These are phyloP conservation scores for Neurospora discreta DNA, from an alignment of 495 filamentous ascomycete genomes.

Conservation along the genomic window DNA sequence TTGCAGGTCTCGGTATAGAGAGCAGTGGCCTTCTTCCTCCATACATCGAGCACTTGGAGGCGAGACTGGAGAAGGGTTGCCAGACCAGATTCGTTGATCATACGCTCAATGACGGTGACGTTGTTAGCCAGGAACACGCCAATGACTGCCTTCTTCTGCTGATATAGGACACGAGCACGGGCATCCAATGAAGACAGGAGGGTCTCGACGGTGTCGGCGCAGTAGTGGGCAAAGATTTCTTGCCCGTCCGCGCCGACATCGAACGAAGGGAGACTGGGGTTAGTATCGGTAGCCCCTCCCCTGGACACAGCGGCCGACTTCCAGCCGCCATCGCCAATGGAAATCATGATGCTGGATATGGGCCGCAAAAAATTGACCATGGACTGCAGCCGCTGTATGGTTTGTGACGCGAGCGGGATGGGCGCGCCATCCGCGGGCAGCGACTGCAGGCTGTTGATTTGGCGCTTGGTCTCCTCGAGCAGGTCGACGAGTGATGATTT, in stretches of 20 bases:
- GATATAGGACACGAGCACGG: slow-evolving; percentile 61
- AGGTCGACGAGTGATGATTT: slow-evolving; percentile 76
- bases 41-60: slow-evolving; percentile 59
- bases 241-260: slow-evolving; percentile 85
- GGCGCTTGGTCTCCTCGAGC: slow-evolving; percentile 74
- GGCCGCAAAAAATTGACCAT: slow-evolving; percentile 83
- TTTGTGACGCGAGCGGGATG: slow-evolving; percentile 66
- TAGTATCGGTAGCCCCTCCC: slow-evolving; percentile 47
- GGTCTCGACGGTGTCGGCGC: slow-evolving; percentile 70
- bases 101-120: slow-evolving; percentile 72
- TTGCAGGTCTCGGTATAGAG: slow-evolving; percentile 84
- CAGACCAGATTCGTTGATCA: slow-evolving; percentile 74
- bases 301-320: slow-evolving; percentile 35
- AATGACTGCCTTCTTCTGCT: slow-evolving; percentile 56
- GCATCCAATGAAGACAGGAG: slow-evolving; percentile 68
- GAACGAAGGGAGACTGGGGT: slow-evolving; percentile 61
- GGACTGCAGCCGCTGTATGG: slow-evolving; percentile 75
- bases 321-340: slow-evolving; percentile 91
- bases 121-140: slow-evolving; percentile 92
- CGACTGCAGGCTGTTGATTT: slow-evolving; percentile 45
- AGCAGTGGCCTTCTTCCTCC: slow-evolving; percentile 74
- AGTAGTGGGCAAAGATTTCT: slow-evolving; percentile 81
- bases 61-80: slow-evolving; percentile 54
- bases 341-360: slow-evolving; percentile 79
- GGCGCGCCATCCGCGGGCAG: slow-evolving; percentile 71